Evolutionary conservation across 768 basidiomycete genomes (phyloP), one percentile per base, ranked within the genome.

Genomic region (Ramaria rubella): DNA sequence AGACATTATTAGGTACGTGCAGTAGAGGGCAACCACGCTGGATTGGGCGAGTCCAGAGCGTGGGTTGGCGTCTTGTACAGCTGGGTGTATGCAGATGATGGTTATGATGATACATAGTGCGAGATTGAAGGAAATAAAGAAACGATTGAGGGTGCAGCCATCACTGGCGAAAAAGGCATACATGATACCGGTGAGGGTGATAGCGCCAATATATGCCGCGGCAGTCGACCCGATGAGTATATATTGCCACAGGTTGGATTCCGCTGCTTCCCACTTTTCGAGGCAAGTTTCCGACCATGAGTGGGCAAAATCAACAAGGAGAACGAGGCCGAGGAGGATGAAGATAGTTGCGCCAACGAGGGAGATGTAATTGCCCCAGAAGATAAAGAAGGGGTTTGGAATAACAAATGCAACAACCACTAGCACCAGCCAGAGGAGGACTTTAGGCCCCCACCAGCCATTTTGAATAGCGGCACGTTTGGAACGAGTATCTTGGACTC

Each of bases 361-460:
- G 23, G 94, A 81, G 59, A 92, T 72, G 65, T 96, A 95, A 62
- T 94, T 93, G 31, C 94, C 94, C 88, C 93, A 98, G 69, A 96
- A 90, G 74, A 98, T 94, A 75, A 98, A 98, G 81, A 94, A 94
- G 46, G 81, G 87, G 69, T 97, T 97, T 0, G 95, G 96, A 65
- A 98, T 95, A 70, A 94, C 86, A 78, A 98, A 99, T 1, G 90
- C 86, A 23, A 87, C 70, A 60, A 78, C 78, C 46, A 93, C 75
- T 57, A 99, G 81, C 59, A 92, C 64, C 33, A 96, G 67, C 91
- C 94, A 99, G 8, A 89, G 75, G 8, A 96, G 77, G 50, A 90
- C 84, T 68, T 99, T 99, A 2, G 94, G 95, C 23, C 96, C 96
- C 96, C 96, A 99, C 94, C 94, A 99, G 27, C 95, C 96, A 70